Percentiles rank a stretch among this genome's conserved stretches.
Conservation (phyloP, 164 flowering plant species). For the Piper longum region DNA sequence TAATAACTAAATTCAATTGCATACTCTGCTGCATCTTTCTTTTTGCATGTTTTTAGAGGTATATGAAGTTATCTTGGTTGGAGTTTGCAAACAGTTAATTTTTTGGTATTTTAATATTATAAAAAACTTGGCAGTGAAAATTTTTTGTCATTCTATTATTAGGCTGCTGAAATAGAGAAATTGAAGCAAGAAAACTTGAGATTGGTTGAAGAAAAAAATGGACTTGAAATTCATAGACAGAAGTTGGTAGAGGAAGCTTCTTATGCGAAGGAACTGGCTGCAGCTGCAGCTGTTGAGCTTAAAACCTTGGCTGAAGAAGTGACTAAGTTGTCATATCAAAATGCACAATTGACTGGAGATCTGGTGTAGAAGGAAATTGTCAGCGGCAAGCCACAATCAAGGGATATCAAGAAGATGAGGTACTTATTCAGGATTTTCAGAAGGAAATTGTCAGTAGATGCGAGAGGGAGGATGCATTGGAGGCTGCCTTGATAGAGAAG, state of each 20-base stretch:
- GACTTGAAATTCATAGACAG: constrained; percentile 41
- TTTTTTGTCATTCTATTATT: neutral
- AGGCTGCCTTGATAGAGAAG: constrained; percentile 41
- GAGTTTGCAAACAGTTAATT: too few species aligned
- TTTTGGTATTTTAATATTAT: too few species aligned
- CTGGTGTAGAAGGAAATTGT: constrained; percentile 33
- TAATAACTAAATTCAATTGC: too few species aligned
- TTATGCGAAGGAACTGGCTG: constrained; percentile 86
- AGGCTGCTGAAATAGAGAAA: constrained; percentile 68
- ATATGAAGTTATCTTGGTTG: too few species aligned
- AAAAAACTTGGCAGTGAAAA: too few species aligned
- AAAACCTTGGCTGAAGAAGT: constrained; percentile 78
- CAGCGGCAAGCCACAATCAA: constrained; percentile 19
- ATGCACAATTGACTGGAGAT: constrained; percentile 53
- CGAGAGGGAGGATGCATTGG: constrained; percentile 47
- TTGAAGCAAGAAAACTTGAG: constrained; percentile 49
- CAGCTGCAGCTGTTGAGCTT: constrained; percentile 86
- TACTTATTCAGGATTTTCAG: constrained; percentile 35
- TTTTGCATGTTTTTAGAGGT: too few species aligned
- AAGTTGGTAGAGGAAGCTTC: constrained; percentile 81
- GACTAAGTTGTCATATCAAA: constrained; percentile 65
- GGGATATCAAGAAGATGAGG: constrained; percentile 21
- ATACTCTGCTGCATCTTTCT: too few species aligned
- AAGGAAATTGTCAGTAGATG: constrained; percentile 31
- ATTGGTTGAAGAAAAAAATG: constrained; percentile 56